Conservation (phyloP, 257 asterid genomes). For the Capsicum chinense region DNA sequence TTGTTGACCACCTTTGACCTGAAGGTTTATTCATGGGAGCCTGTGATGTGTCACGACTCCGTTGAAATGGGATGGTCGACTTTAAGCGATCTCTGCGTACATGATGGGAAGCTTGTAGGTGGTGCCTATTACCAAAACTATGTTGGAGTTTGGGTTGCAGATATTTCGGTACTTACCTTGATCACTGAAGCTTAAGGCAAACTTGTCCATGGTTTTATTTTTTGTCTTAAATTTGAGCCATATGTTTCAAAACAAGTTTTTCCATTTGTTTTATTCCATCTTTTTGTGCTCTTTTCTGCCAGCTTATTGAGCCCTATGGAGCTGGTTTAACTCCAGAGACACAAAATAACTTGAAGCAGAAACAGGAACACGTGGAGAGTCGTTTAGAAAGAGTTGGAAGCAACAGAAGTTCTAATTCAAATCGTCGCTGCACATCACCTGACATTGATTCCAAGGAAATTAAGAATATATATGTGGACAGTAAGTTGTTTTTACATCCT, state of each 20-base stretch:
- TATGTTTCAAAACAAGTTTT: not conserved
- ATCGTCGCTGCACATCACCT: constrained; percentile 51
- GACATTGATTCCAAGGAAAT: constrained; percentile 85
- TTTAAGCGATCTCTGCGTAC: constrained; percentile 85
- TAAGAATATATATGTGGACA: constrained; percentile 91
- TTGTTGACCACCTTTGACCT: constrained; percentile 39
- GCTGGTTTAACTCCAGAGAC: constrained; percentile 54
- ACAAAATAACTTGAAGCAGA: constrained; percentile 57
- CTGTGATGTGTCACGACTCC: constrained; percentile 88
- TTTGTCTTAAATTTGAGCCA: constrained; percentile 5
- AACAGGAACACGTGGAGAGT: constrained; percentile 50
- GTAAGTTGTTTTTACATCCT: constrained; percentile 56
- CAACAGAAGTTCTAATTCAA: constrained; percentile 65
- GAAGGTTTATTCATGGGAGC: constrained; percentile 99
- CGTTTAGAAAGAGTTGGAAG: constrained; percentile 58
- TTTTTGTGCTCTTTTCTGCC: constrained; percentile 24
- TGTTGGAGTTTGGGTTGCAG: constrained; percentile 96
- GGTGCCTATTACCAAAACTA: constrained; percentile 89
- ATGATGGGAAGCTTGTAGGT: constrained; percentile 92
- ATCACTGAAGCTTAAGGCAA: not conserved
- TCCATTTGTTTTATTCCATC: not conserved
- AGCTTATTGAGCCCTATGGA: constrained; percentile 59
- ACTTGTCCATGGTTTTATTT: not conserved
- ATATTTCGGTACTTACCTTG: constrained; percentile 65
- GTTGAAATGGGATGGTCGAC: constrained; percentile 99